Conservation (phyloP, 768 basidiomycete species). For the Amanita molliuscula region DNA sequence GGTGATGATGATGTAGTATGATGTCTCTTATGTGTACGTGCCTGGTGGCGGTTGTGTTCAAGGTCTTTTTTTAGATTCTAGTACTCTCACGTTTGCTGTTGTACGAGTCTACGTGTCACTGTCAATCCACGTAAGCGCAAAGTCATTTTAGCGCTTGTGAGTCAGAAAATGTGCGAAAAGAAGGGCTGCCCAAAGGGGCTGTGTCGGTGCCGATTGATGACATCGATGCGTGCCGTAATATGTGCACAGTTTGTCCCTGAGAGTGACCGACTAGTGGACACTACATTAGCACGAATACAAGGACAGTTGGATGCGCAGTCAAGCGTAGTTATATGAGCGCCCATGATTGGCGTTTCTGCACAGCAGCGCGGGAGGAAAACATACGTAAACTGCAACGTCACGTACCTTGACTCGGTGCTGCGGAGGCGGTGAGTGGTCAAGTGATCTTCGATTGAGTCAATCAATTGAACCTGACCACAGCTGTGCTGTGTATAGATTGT, state of each 20-base stretch:
- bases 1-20: background rate
- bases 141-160: background rate
- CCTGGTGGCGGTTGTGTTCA: too few relatives aligned
- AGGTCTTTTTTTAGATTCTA: too few relatives aligned
- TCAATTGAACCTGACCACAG: background rate
- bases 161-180: background rate
- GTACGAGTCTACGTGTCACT: too few relatives aligned
- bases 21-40: too few relatives aligned
- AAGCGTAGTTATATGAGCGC: too few relatives aligned
- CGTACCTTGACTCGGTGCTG: background rate
- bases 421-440: constrained; percentile 4
- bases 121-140: background rate
- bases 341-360: background rate
- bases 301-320: background rate
- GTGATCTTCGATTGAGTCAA: background rate
- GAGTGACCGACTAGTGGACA: too few relatives aligned
- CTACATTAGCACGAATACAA: background rate
- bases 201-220: background rate
- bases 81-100: too few relatives aligned
- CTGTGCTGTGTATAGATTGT: background rate
- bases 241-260: background rate
- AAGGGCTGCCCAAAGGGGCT: background rate
- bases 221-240: background rate
- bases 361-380: background rate
- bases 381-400: background rate